A percentile compares a stretch with the other conserved stretches of the same genome.
phyloP scores from a whole-genome alignment of 805 yeast species.

The Kregervanrija fluxuum region DNA sequence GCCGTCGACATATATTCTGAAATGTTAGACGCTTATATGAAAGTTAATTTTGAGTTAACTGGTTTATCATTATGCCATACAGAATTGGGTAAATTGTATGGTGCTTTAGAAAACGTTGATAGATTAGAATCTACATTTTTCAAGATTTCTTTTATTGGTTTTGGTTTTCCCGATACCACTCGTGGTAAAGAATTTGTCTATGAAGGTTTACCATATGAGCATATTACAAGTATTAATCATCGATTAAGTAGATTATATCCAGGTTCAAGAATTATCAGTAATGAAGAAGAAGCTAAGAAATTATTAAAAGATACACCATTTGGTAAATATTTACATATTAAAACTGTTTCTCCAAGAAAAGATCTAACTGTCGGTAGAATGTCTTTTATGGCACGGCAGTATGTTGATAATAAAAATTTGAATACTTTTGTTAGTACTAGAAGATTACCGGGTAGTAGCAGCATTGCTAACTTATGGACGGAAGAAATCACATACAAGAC shows the following conservation, averaged over 20 bases:
- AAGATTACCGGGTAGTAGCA: conserved; percentile 65
- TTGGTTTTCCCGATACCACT: conserved; percentile 73
- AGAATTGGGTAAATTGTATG: conserved; percentile 61
- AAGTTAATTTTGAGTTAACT: conserved; percentile 63
- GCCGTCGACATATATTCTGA: conserved; percentile 77
- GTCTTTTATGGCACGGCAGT: conserved; percentile 60
- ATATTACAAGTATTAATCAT: conserved; percentile 74
- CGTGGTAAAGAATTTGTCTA: conserved; percentile 73
- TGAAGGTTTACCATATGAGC: conserved; percentile 85
- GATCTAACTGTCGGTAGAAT: conserved; percentile 34
- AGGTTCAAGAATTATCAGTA: conserved; percentile 66
- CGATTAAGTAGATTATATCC: conserved; percentile 69
- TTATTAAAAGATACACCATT: conserved; percentile 45
- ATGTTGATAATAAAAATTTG: conserved; percentile 68
- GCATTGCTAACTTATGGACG: conserved; percentile 77
- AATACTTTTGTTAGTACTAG: conserved; percentile 62
- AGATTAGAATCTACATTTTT: conserved; percentile 72
- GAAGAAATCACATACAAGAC: conserved; percentile 81
- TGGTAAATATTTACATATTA: conserved; percentile 69
- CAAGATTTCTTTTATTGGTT: conserved; percentile 73
- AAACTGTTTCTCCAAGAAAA: conserved; percentile 62
- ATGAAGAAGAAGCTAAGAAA: conserved; percentile 44
- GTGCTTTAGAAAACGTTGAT: conserved; percentile 59
- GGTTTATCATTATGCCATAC: conserved; percentile 69
- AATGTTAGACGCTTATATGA: conserved; percentile 65